A percentile compares a stretch with the other conserved stretches of the same genome.
These are phyloP conservation scores for Hymenoscyphus repandus DNA, from an alignment of 2,329 filamentous ascomycete species.

Conservation along the genomic window DNA sequence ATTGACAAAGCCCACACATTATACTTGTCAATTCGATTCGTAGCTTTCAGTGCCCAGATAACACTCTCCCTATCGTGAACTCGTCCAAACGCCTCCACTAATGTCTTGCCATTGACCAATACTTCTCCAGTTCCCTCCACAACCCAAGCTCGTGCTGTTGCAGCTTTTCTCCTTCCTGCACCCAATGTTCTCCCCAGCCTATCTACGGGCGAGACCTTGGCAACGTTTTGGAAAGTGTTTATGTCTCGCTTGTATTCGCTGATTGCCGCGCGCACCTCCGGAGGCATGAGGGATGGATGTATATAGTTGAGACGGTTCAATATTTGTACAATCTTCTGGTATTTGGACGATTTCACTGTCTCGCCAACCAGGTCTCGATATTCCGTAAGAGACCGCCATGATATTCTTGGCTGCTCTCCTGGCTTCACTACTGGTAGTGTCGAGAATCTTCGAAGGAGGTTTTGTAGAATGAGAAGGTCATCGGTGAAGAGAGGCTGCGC, in stretches of 20 bases:
- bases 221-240: constrained; percentile 61
- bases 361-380: constrained; percentile 70
- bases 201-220: constrained; percentile 64
- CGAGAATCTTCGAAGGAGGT: constrained; percentile 65
- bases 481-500: constrained; percentile 82
- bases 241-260: constrained; percentile 68
- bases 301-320: constrained; percentile 81
- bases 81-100: constrained; percentile 76
- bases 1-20: constrained; percentile 84
- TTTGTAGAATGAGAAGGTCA: constrained; percentile 67
- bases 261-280: constrained; percentile 61
- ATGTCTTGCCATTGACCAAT: constrained; percentile 81
- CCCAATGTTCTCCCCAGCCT: constrained; percentile 72
- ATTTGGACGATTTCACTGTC: constrained; percentile 69
- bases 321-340: constrained; percentile 68
- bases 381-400: constrained; percentile 75
- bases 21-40: constrained; percentile 86
- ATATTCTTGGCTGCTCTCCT: constrained; percentile 63
- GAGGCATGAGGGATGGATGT: constrained; percentile 69
- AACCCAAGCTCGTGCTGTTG: constrained; percentile 76
- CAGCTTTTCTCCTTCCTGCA: constrained; percentile 81
- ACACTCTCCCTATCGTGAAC: constrained; percentile 93
- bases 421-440: constrained; percentile 64
- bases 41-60: constrained; percentile 82
- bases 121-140: constrained; percentile 92